A percentile compares a stretch with the other conserved stretches of the same genome.
Evolutionary conservation across 73 alveolate species (phyloP).

Genomic region (Paramecium bursaria): DNA sequence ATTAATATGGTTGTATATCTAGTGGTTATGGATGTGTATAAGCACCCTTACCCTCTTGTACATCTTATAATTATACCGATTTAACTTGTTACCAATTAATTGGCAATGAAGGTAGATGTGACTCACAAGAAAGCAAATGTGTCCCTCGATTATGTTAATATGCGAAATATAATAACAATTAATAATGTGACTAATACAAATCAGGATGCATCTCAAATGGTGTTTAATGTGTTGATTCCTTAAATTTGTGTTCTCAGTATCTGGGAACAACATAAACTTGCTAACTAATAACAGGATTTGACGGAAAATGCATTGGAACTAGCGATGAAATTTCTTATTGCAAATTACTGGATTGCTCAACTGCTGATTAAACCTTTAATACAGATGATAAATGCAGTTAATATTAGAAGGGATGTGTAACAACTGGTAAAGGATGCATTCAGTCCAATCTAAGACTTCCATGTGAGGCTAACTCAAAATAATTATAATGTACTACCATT

Average conservation of each 20-base stretch:
- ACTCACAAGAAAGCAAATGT: too few species aligned
- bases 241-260: conserved; percentile 1
- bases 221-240: neutral
- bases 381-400: conserved; percentile 18
- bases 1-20: too few species aligned
- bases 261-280: neutral
- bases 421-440: conserved; percentile 39
- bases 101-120: too few species aligned
- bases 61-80: too few species aligned
- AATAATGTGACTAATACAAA: conserved; percentile 2
- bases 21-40: too few species aligned
- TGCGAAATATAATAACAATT: neutral
- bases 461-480: neutral
- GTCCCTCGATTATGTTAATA: too few species aligned
- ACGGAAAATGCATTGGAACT: conserved; percentile 4
- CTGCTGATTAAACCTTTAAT: too few species aligned
- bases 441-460: neutral
- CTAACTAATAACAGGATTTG: neutral
- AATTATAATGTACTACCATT: neutral
- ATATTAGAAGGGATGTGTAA: neutral
- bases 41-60: too few species aligned
- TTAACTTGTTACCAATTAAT: too few species aligned
- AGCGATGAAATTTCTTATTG: neutral
- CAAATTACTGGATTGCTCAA: too few species aligned
- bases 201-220: conserved; percentile 1